These are phyloP conservation scores for Conticribra weissflogii DNA, from an alignment of 108 stramenopile genomes.

Conservation along the genomic window DNA sequence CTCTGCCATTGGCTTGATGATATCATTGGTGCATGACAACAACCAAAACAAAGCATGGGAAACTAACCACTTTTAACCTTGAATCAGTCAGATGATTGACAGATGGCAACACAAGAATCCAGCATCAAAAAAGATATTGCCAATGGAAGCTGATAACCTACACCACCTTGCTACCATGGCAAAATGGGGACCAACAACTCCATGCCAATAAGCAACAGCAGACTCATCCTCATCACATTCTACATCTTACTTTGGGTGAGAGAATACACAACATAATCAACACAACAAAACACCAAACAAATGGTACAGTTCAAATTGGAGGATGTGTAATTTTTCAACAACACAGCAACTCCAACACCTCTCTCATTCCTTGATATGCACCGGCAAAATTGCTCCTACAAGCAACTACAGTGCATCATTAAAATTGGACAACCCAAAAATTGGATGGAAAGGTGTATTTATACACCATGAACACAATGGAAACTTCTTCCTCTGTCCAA, in stretches of 20 bases:
- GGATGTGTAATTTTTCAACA: conserved; percentile 9
- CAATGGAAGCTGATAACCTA: no score
- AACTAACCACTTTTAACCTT: neutral
- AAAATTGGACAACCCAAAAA: conserved; percentile 19
- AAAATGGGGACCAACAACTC: no score
- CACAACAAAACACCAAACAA: neutral
- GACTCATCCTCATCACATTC: neutral
- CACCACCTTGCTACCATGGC: no score
- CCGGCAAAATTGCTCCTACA: neutral
- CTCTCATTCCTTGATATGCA: conserved; percentile 5
- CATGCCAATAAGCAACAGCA: neutral
- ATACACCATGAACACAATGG: conserved; percentile 15
- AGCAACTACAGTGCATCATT: conserved; percentile 1
- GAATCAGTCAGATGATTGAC: neutral
- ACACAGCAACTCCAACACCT: neutral
- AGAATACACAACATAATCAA: conserved; percentile 5
- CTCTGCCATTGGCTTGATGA: conserved; percentile 22
- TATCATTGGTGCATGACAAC: neutral
- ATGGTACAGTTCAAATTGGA: conserved; percentile 17
- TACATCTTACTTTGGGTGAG: conserved; percentile 10
- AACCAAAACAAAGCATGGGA: neutral
- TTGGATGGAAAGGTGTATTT: conserved; percentile 15
- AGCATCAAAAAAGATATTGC: no score
- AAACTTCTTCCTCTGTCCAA: conserved; percentile 2
- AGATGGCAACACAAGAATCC: neutral